These are phyloP conservation scores for Pseudomonodictys pantanalensis DNA, from an alignment of 495 filamentous ascomycete species.

Conservation along the genomic window DNA sequence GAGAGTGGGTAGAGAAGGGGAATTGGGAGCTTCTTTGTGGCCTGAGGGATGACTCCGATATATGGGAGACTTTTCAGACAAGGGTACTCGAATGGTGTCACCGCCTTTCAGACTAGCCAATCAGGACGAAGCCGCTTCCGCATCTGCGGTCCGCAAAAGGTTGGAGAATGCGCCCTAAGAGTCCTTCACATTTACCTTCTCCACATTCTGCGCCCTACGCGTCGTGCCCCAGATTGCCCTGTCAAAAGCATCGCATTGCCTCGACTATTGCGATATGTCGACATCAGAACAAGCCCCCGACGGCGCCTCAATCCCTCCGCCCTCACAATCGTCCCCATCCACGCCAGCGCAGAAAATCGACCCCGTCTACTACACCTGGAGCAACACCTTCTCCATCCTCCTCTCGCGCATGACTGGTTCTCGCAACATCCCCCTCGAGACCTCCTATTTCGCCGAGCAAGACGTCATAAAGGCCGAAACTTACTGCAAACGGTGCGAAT, in stretches of 20 bases:
- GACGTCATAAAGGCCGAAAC: constrained; percentile 63
- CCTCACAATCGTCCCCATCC: neutral
- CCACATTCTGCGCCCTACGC: constrained; percentile 7
- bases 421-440: constrained; percentile 54
- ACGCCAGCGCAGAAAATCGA: constrained; percentile 25
- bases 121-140: neutral
- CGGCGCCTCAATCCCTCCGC: neutral
- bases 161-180: constrained; percentile 14
- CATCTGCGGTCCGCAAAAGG: constrained; percentile 11
- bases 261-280: neutral
- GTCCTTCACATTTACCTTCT: too few relatives aligned
- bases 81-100: neutral
- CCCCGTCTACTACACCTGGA: constrained; percentile 55
- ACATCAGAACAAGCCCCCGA: constrained; percentile 5
- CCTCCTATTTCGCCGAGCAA: constrained; percentile 61
- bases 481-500: constrained; percentile 76
- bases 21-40: constrained; percentile 7
- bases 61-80: constrained; percentile 1
- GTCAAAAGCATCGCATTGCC: neutral
- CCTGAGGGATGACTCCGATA: constrained; percentile 4
- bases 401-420: constrained; percentile 61
- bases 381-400: constrained; percentile 74
- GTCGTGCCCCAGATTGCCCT: neutral
- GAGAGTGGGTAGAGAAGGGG: constrained; percentile 2
- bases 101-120: constrained; percentile 9